Evolutionary conservation across 2,329 filamentous ascomycete species (phyloP), one percentile per base, ranked within the genome.

Genomic region (Diaporthe humulicola): DNA sequence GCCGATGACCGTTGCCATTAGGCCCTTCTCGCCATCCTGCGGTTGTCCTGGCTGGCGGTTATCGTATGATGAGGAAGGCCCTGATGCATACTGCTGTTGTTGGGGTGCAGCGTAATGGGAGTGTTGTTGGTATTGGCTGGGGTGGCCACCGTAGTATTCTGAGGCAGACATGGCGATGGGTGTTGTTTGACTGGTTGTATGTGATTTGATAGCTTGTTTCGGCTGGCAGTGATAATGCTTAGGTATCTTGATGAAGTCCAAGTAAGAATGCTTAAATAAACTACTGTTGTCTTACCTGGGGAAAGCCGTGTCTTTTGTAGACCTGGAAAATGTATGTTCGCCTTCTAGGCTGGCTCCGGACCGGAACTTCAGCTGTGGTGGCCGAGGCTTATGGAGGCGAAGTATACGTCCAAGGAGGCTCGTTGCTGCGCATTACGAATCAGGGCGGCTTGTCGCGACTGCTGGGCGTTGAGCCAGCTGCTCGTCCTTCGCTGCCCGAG

Each of bases 1-100:
- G 19, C 89, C 89, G 1, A 89, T 73, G 5, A 91, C 79, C 3
- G 89, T 88, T 1, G 89, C 87, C 17, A 89, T 86, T 17, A 92
- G 84, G 12, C 90, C 90, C 58, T 87, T 85, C 72, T 92, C 90
- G 77, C 87, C 89, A 8, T 86, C 84, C 42, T 79, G 79, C 74
- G 57, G 52, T 57, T 60, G 73, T n/a, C 45, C 72, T 22, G 45
- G 48, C 4, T 69, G 64, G 22, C 71, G 72, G n/a, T 73, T 67
- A 19, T 67, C 74, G 17, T 58, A 60, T 69, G 54, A 15, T 42
- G 38, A 52, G 52, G 71, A 17, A 48, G 57, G 52, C 50, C 45
- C 40, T 75, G 76, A 69, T 48, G 67, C 45, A 70, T 78, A 77
- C 25, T 73, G 70, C 17, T 71, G 74, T 52, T 79, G 78, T 22